Base-by-base conservation (phyloP, 139 green algal genomes). In the Chlorella vulgaris region DNA sequence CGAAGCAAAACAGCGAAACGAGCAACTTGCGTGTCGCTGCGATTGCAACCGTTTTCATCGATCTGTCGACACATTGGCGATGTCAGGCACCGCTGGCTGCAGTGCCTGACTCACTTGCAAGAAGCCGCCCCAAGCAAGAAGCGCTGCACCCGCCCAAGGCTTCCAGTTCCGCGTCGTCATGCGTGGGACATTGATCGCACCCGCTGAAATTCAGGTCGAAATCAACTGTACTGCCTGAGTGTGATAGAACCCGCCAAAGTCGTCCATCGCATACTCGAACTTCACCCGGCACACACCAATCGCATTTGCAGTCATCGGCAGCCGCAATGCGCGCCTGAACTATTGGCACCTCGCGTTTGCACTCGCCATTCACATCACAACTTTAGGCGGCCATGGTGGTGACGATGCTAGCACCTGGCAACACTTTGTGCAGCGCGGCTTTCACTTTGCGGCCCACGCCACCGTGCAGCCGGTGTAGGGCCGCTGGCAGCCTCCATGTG, bases 71-170 rank as follows among this genome's bases (percentile, higher is more conserved):
- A n/a, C n/a, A n/a, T n/a, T n/a, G n/a, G n/a, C n/a, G n/a, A n/a
- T n/a, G n/a, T n/a, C n/a, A n/a, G n/a, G n/a, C n/a, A n/a, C n/a
- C n/a, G n/a, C n/a, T n/a, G n/a, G n/a, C n/a, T n/a, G n/a, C n/a
- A n/a, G n/a, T n/a, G n/a, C n/a, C n/a, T n/a, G n/a, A n/a, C 55
- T 47, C 62, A 69, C 82, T 50, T 86, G 82, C 35, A 86, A 36
- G 7, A 55, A 29, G 0, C 31, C 82, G 3, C 74, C 82, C 82
- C 82, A 86, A 13, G 21, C 61, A 21, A 86, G 38, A n/a, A 86
- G 68, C 13, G 65, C 82, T 15, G 42, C 38, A 15, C 55, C 69
- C 2, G 36, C 82, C n/a, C 53, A 67, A 1, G 51, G 40, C 53
- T 75, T 84, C 82, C 82, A 86, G 58, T 65, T 69, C 39, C 26